Evolutionary conservation across 805 yeast species (phyloP), one percentile per base, ranked within the genome.

Genomic region (Sungouiozyma intestinalis): DNA sequence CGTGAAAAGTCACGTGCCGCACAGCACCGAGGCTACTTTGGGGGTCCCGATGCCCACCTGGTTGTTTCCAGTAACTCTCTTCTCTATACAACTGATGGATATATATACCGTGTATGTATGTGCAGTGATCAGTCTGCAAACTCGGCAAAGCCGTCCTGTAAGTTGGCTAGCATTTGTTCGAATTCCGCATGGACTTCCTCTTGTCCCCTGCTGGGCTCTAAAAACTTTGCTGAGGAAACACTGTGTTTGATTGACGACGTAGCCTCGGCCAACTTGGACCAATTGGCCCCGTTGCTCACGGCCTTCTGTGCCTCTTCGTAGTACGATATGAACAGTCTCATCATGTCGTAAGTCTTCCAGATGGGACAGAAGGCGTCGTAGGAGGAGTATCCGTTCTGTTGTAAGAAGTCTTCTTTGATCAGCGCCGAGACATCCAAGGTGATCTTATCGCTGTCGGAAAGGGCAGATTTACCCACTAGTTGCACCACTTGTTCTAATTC

Each of bases 331-430:
- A 92, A 92, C 9, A 88, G 81, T 66, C 84, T 87, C 97, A 92
- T 88, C 98, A 92, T 92, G 64, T 85, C 92, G 55, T 77, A 82
- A 38, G 99, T 92, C 74, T 92, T 92, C 98, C 98, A 92, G 60
- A 92, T 85, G 52, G 99, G 99, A 71, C 99, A 92, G 83, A 87
- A 92, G 33, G 95, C 95, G 68, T 92, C 99, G 63, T 92, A 92
- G 36, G 95, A 72, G 38, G 98, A 92, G 71, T 92, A 92, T 71
- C 99, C 99, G 69, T 92, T 92, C 73, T 92, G 99, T 71, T 92
- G 99, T 64, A 92, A 74, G 80, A 92, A 92, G 68, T 92, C 98
- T 67, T 92, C 98, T 68, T 92, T 92, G 67, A 92, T 81, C 64
- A 92, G 76, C 21, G 74, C 72, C 19, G 97, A 79, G 44, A 90